Base-by-base conservation (phyloP, 2,329 filamentous ascomycete species). In the Neofusicoccum parvum region DNA sequence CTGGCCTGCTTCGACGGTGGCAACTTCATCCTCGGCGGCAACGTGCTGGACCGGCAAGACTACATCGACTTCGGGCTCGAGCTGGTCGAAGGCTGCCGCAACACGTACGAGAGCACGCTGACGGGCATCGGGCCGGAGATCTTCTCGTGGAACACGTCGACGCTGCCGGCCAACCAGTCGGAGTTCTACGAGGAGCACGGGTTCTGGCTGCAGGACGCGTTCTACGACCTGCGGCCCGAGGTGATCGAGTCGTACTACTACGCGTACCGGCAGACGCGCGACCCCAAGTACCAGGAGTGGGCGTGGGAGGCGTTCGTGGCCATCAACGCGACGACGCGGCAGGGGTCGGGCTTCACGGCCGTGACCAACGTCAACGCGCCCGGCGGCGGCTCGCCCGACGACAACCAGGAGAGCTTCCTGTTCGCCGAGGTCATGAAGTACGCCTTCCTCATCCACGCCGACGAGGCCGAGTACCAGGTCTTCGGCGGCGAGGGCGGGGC, bases 351-450 rank as follows among this genome's bases (percentile, higher is more conserved):
- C 7, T 96, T 88, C 77, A 85, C 86, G 12, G 83, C 85, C 36
- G 80, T 96, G 64, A 75, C 71, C 0, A 77, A 96, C 73, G 91
- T 96, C 51, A 92, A 90, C 70, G 79, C 78, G 3, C 71, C 73
- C 3, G 82, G 81, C 36, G 91, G 91, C 10, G 90, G 90, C 0
- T 77, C 79, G 0, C 87, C 85, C 66, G 76, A 78, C 48, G 87
- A 96, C 75, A 89, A 90, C 75, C 90, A 94, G 82, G 92, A 96
- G 79, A 94, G 90, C 72, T 96, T 95, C 80, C 89, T 91, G 81
- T 92, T 96, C 76, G 92, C 92, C 0, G 92, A 96, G 81, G 90
- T 93, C 68, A 75, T 96, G 76, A 96, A 96, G 83, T 96, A 96
- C 76, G 81, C 85, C 65, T 96, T 91, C 79, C 75, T 96, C 71